Conservation (phyloP, 768 basidiomycete genomes). For the Boletus bicolor region DNA sequence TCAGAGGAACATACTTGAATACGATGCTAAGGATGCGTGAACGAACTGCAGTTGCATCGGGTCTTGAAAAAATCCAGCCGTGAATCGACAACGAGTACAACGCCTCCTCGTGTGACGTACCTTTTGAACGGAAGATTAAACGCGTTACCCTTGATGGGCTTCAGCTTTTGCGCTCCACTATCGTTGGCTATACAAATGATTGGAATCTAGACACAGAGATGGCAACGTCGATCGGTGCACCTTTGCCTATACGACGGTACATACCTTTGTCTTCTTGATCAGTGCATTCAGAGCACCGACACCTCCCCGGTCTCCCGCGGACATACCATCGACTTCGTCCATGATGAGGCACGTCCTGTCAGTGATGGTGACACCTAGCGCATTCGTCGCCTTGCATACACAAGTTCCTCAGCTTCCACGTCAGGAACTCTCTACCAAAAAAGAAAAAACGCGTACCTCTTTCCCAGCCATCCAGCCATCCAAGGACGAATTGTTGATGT, state of each 20-base stretch:
- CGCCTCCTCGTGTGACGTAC: slow-evolving; percentile 38
- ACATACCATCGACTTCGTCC: slow-evolving; percentile 99
- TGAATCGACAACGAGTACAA: not conserved
- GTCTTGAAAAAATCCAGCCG: slow-evolving; percentile 45
- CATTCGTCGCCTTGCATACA: slow-evolving; percentile 51
- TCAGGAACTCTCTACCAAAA: not conserved
- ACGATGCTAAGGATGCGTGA: slow-evolving; percentile 85
- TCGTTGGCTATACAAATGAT: slow-evolving; percentile 99
- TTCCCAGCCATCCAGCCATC: slow-evolving; percentile 78
- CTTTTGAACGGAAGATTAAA: slow-evolving; percentile 75
- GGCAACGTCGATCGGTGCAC: not conserved
- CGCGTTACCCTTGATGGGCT: slow-evolving; percentile 71
- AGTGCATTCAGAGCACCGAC: slow-evolving; percentile 89
- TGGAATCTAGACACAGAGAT: slow-evolving; percentile 60
- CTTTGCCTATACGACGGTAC: not conserved
- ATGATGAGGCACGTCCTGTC: slow-evolving; percentile 88
- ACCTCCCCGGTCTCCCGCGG: slow-evolving; percentile 94
- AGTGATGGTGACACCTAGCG: slow-evolving; percentile 70
- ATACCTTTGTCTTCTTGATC: slow-evolving; percentile 89
- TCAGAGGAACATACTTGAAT: slow-evolving; percentile 67
- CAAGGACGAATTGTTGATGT: slow-evolving; percentile 83
- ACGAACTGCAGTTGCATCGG: slow-evolving; percentile 69
- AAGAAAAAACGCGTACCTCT: slow-evolving; percentile 42
- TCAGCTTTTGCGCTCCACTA: slow-evolving; percentile 80
- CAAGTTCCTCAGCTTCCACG: not conserved